Conservation (phyloP, 495 filamentous ascomycete species). For the Aspergillus ostianus region DNA sequence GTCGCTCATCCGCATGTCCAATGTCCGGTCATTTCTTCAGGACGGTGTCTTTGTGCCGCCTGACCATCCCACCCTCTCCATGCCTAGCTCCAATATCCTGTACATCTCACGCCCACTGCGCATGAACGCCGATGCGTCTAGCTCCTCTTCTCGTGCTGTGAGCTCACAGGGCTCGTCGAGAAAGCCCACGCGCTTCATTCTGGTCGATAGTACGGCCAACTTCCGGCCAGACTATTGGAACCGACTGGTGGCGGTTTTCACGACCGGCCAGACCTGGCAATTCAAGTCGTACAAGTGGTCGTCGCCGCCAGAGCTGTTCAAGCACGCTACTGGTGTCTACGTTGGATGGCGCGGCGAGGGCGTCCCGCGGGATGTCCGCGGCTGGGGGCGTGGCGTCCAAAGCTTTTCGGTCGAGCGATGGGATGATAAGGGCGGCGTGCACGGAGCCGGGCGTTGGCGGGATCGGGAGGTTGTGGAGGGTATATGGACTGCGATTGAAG, state of each 20-base stretch:
- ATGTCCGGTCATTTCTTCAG: conserved; percentile 94
- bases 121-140: conserved; percentile 49
- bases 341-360: conserved; percentile 89
- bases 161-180: conserved; percentile 44
- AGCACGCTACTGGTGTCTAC: conserved; percentile 80
- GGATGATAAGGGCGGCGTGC: conserved; percentile 52
- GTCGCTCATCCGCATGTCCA: conserved; percentile 93
- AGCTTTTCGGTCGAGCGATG: conserved; percentile 77
- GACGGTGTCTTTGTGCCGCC: conserved; percentile 77
- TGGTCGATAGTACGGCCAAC: conserved; percentile 87
- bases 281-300: conserved; percentile 98
- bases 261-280: conserved; percentile 96
- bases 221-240: conserved; percentile 99
- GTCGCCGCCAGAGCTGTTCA: conserved; percentile 83
- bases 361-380: conserved; percentile 69
- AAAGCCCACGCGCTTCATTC: conserved; percentile 84
- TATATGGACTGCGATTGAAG: conserved; percentile 89
- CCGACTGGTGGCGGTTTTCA: conserved; percentile 95
- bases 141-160: conserved; percentile 24
- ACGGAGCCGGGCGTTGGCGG: conserved; percentile 71
- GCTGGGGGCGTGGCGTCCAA: conserved; percentile 81
- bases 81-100: conserved; percentile 69
- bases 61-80: conserved; percentile 59
- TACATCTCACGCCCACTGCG: conserved; percentile 79
- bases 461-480: conserved; percentile 92